Conservation (phyloP, 75 land plant species). For the Pseudotsuga menziesii region DNA sequence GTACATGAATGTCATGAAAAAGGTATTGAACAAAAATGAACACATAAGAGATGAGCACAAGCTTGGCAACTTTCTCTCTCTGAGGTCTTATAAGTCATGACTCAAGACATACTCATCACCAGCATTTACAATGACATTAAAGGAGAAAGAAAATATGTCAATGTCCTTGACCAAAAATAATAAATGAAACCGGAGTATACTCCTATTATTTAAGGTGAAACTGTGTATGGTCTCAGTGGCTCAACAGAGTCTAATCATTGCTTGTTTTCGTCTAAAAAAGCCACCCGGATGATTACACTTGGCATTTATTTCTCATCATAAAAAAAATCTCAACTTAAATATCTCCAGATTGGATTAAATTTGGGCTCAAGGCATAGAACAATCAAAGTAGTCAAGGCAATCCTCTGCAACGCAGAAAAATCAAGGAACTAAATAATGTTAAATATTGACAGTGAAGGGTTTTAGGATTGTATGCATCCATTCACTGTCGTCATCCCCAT, state of each 20-base stretch:
- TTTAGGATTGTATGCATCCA: no score
- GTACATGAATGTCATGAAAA: background rate
- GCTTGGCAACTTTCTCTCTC: background rate
- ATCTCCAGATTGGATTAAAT: background rate
- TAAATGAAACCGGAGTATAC: no score
- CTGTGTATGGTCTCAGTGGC: no score
- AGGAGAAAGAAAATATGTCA: no score
- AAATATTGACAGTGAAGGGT: no score
- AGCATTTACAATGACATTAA: background rate
- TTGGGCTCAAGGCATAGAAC: background rate
- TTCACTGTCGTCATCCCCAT: no score
- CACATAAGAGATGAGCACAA: background rate
- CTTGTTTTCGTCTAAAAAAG: background rate
- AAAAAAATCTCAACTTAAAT: background rate
- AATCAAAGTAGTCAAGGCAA: background rate
- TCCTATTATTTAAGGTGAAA: no score
- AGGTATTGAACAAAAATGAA: background rate
- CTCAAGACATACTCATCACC: background rate
- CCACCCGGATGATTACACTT: background rate
- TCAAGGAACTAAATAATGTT: no score
- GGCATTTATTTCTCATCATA: background rate
- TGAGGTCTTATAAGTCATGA: background rate
- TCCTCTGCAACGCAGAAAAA: no score
- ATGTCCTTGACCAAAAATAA: no score
- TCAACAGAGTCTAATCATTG: no score